phyloP scores from a whole-genome alignment of 345 rosid genomes.

The Acer saccharum region DNA sequence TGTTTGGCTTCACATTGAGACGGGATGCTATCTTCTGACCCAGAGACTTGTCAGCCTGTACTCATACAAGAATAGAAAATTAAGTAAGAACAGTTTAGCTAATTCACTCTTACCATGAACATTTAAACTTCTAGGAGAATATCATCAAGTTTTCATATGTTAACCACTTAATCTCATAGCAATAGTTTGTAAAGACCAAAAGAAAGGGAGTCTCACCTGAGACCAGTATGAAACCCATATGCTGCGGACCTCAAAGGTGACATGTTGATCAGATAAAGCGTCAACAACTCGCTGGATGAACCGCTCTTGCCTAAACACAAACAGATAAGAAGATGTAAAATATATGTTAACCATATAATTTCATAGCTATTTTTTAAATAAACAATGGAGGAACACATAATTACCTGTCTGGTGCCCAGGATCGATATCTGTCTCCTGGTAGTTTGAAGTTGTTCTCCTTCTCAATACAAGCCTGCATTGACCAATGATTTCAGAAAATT shows the following conservation, averaged over 20 bases:
- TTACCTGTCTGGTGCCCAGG: constrained; percentile 88
- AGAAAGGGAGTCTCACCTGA: constrained; percentile 46
- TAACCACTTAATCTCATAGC: not conserved
- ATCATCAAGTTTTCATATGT: not conserved
- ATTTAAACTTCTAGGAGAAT: not conserved
- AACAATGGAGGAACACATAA: not conserved
- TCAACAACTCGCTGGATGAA: constrained; percentile 67
- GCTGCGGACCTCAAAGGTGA: constrained; percentile 79
- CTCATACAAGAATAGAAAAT: constrained; percentile 7
- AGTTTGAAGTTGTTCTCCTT: constrained; percentile 95
- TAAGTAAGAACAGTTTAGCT: not conserved
- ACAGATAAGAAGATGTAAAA: not conserved
- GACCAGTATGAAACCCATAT: constrained; percentile 90
- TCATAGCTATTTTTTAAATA: not conserved
- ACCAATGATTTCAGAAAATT: constrained; percentile 11
- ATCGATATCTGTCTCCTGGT: constrained; percentile 87
- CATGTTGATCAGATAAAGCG: constrained; percentile 75
- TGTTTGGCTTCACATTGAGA: constrained; percentile 68
- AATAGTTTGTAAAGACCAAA: not conserved
- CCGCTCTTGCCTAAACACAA: constrained; percentile 75
- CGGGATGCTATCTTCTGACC: constrained; percentile 88
- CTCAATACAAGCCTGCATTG: constrained; percentile 58
- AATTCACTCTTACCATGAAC: not conserved
- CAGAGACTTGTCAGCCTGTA: constrained; percentile 69
- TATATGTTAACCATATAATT: not conserved